Conservation (phyloP, 805 yeast genomes). For the Lipomyces oligophaga region DNA sequence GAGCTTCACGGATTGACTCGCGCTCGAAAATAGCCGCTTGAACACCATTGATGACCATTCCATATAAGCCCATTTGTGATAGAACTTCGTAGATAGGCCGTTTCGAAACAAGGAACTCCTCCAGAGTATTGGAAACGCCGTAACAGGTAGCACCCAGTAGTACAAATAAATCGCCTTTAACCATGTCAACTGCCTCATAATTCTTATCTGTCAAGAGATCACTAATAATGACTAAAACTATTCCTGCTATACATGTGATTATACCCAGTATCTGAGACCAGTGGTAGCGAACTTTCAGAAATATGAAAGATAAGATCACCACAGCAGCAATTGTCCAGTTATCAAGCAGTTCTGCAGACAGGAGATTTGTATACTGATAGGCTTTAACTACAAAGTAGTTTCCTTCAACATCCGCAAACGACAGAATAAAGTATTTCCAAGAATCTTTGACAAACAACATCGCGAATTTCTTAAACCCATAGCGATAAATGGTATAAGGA, state of each 20-base stretch:
- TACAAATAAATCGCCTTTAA: slow-evolving; percentile 46
- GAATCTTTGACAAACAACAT: slow-evolving; percentile 37
- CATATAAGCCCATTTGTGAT: slow-evolving; percentile 45
- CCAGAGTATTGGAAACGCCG: slow-evolving; percentile 45
- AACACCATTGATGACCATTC: slow-evolving; percentile 43
- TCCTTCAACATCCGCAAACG: slow-evolving; percentile 48
- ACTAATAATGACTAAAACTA: slow-evolving; percentile 43
- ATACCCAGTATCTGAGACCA: slow-evolving; percentile 46
- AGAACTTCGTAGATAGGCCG: slow-evolving; percentile 45
- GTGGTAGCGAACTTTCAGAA: slow-evolving; percentile 45
- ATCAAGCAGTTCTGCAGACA: slow-evolving; percentile 45
- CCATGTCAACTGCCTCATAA: slow-evolving; percentile 41
- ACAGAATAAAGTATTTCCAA: slow-evolving; percentile 44
- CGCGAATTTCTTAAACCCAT: slow-evolving; percentile 40
- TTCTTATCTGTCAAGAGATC: slow-evolving; percentile 43
- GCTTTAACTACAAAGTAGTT: slow-evolving; percentile 47
- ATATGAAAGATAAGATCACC: slow-evolving; percentile 41
- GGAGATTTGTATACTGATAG: slow-evolving; percentile 43
- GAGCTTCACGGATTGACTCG: slow-evolving; percentile 37
- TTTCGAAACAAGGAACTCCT: slow-evolving; percentile 45
- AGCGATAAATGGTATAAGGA: slow-evolving; percentile 40
- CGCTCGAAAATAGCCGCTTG: slow-evolving; percentile 46
- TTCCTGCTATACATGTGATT: slow-evolving; percentile 42
- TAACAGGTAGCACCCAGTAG: slow-evolving; percentile 45
- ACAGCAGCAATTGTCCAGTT: slow-evolving; percentile 47